A percentile compares a stretch with the other conserved stretches of the same genome.
phyloP scores from a whole-genome alignment of 176 grass and related monocot species.

The Triticum aestivum region DNA sequence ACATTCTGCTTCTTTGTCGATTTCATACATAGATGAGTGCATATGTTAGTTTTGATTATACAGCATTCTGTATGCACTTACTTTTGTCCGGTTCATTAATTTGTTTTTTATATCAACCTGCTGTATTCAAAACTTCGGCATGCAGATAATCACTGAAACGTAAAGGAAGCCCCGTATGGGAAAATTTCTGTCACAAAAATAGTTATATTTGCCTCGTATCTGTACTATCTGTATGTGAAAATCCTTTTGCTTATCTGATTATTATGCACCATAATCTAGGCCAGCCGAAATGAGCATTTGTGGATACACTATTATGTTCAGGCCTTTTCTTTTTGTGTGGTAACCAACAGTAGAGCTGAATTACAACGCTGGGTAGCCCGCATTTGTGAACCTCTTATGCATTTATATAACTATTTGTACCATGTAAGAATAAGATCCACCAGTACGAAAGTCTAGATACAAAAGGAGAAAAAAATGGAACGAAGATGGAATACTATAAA shows the following conservation, averaged over 20 bases:
- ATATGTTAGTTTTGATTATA: neutral
- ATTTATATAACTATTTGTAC: neutral
- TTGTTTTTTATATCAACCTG: too few species aligned
- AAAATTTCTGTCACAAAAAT: neutral
- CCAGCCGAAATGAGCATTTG: too few species aligned
- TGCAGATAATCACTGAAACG: conserved; percentile 36
- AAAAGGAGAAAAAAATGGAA: neutral
- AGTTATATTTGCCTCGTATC: too few species aligned
- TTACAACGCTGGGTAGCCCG: too few species aligned
- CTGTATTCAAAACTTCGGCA: too few species aligned
- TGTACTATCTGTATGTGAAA: too few species aligned
- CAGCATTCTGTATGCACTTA: neutral
- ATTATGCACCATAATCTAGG: too few species aligned
- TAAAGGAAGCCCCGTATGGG: conserved; percentile 28
- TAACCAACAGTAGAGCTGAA: too few species aligned
- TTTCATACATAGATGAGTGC: neutral
- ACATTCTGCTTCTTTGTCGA: neutral
- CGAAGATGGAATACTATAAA: neutral
- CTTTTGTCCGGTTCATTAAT: neutral
- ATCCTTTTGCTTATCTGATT: too few species aligned
- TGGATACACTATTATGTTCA: too few species aligned
- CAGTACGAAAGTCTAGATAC: neutral
- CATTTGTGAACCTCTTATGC: neutral
- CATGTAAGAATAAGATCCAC: neutral
- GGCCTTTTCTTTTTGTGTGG: too few species aligned